Conservation (phyloP, 495 filamentous ascomycete species). For the Podospora fimiseda region DNA sequence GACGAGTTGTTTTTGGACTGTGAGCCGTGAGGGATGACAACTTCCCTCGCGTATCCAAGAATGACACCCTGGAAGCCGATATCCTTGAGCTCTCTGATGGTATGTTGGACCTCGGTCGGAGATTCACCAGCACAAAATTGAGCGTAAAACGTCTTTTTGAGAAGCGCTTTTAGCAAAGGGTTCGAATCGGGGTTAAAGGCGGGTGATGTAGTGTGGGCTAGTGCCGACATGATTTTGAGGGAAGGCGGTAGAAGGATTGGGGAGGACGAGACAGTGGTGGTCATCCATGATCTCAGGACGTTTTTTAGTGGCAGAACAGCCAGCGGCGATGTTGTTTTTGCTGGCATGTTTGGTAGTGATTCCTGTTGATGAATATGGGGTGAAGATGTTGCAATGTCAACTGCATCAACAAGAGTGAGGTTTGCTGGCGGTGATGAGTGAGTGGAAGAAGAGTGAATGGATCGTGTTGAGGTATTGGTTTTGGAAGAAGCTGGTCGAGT, state of each 20-base stretch:
- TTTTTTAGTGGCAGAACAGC: constrained; percentile 66
- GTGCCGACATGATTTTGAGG: constrained; percentile 57
- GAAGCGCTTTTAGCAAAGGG: constrained; percentile 46
- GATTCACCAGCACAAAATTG: constrained; percentile 81
- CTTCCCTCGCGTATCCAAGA: constrained; percentile 69
- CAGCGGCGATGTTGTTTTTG: constrained; percentile 44
- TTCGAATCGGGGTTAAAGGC: constrained; percentile 54
- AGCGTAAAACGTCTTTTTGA: constrained; percentile 74
- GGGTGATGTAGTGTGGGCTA: constrained; percentile 61
- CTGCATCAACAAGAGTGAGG: constrained; percentile 18
- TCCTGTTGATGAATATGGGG: constrained; percentile 10
- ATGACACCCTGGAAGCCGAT: constrained; percentile 74
- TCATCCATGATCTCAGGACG: constrained; percentile 71
- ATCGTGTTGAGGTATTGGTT: constrained; percentile 15
- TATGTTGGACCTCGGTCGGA: constrained; percentile 51
- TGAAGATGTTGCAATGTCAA: constrained; percentile 12
- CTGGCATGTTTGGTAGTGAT: constrained; percentile 19
- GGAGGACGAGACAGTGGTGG: constrained; percentile 75
- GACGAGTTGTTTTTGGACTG: constrained; percentile 20
- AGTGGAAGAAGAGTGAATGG: constrained; percentile 37
- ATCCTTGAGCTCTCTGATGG: constrained; percentile 52
- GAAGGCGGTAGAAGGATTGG: constrained; percentile 63
- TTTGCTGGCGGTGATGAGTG: constrained; percentile 29
- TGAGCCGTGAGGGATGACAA: constrained; percentile 39
- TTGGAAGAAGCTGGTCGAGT: constrained; percentile 1